These are phyloP conservation scores for Diaporthe nobilis DNA, from an alignment of 2,329 filamentous ascomycete genomes.

Conservation along the genomic window DNA sequence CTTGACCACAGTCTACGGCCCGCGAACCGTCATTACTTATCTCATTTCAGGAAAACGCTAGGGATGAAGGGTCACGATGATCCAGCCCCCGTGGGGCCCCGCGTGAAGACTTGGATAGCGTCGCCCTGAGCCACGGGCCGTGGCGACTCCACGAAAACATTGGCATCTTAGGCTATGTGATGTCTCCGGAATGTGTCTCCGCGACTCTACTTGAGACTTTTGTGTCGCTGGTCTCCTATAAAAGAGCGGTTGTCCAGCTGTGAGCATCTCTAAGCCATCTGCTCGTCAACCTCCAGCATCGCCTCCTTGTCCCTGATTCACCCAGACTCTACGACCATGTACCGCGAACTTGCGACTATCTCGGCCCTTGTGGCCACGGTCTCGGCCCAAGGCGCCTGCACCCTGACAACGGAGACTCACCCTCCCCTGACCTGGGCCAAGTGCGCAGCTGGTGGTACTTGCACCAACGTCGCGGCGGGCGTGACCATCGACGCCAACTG, in stretches of 20 bases:
- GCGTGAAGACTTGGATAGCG: neutral
- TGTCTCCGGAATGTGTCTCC: constrained; percentile 3
- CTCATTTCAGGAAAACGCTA: constrained; percentile 2
- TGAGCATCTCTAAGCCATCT: neutral
- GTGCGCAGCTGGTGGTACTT: constrained; percentile 63
- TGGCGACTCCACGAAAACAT: neutral
- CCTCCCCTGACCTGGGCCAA: constrained; percentile 66
- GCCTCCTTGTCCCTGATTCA: too few relatives aligned
- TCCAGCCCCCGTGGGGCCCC: constrained; percentile 25
- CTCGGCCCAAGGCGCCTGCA: constrained; percentile 65
- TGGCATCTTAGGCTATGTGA: constrained; percentile 30
- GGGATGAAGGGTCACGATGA: constrained; percentile 20
- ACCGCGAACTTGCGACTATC: constrained; percentile 17
- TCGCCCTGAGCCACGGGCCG: constrained; percentile 14
- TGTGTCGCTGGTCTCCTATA: neutral
- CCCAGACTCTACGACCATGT: constrained; percentile 16
- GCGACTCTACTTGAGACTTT: neutral
- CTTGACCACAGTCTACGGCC: constrained; percentile 20
- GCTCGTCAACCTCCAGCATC: neutral
- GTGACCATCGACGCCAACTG: constrained; percentile 71
- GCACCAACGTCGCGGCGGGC: constrained; percentile 59
- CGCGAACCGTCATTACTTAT: constrained; percentile 15
- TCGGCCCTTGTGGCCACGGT: constrained; percentile 30
- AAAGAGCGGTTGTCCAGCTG: neutral
- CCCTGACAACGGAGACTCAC: constrained; percentile 61